Base-by-base conservation (phyloP, 495 filamentous ascomycete genomes). In the Elaphomyces granulatus region DNA sequence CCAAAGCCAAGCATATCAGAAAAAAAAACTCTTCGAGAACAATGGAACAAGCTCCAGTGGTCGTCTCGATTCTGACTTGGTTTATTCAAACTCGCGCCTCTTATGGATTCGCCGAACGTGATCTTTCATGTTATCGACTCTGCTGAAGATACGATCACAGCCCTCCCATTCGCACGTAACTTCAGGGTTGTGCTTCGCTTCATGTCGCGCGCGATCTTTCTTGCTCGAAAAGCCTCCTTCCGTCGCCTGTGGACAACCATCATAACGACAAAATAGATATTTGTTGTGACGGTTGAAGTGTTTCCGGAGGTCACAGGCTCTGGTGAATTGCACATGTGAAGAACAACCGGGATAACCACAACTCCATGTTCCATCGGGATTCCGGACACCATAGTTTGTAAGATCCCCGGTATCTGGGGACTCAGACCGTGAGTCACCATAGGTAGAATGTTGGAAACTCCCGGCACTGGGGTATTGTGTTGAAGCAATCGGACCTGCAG, bases 71-170 rank as follows among this genome's bases (percentile, higher is more conserved):
- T n/a, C n/a, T n/a, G n/a, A n/a, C n/a, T n/a, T n/a, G n/a, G n/a
- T n/a, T n/a, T n/a, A n/a, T n/a, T n/a, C n/a, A n/a, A n/a, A n/a
- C n/a, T n/a, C n/a, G n/a, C 45, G 30, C 35, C 54, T 50, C 28
- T 37, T 44, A 46, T 73, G 69, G 40, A 71, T 71, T 32, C 68
- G 44, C 32, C 63, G 51, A 12, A 73, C 65, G 57, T 73, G 69
- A 49, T 73, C 66, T 36, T 68, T 70, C 75, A 80, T 80, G 47
- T 80, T 80, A 42, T 80, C 75, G 8, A 75, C 66, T 17, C 75
- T 58, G 52, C 72, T 77, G 45, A 80, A 80, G 7, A 78, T 59
- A 36, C 72, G 53, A 10, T 63, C 66, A 47, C 75, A 80, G 2
- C 64, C 71, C 16, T 63, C 58, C 66, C 68, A 76, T 39, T 76